These are phyloP conservation scores for Pythium aphanidermatum DNA, from an alignment of 352 stramenopile genomes.

Conservation along the genomic window DNA sequence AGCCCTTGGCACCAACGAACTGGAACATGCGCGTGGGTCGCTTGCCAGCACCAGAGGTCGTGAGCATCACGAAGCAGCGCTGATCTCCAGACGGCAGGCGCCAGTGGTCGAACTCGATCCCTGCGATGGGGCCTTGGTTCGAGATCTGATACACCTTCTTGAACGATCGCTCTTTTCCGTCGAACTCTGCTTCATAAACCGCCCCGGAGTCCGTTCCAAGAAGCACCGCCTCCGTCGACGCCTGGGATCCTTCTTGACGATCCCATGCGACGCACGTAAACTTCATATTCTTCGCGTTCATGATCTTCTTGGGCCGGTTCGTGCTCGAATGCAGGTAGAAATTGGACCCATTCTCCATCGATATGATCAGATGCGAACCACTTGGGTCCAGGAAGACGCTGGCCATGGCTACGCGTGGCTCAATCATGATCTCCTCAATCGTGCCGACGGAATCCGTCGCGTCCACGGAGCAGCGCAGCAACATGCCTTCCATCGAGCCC, in stretches of 20 bases:
- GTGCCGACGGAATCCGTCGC: conserved; percentile 62
- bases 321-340: conserved; percentile 77
- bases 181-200: conserved; percentile 83
- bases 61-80: conserved; percentile 76
- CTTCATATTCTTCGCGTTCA: conserved; percentile 72
- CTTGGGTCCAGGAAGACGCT: conserved; percentile 81
- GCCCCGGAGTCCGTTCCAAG: conserved; percentile 75
- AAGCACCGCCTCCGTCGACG: conserved; percentile 57
- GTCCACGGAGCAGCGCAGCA: conserved; percentile 74
- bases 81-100: conserved; percentile 45
- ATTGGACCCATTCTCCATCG: conserved; percentile 85
- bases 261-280: conserved; percentile 83
- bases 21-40: conserved; percentile 89
- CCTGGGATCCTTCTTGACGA: conserved; percentile 56
- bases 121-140: conserved; percentile 79
- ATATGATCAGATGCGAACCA: conserved; percentile 72
- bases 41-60: conserved; percentile 79
- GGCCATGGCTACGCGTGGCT: conserved; percentile 77
- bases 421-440: conserved; percentile 88
- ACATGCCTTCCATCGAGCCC: conserved; percentile 73
- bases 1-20: conserved; percentile 74
- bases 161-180: conserved; percentile 80
- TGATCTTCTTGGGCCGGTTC: conserved; percentile 81
- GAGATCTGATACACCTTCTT: conserved; percentile 89
- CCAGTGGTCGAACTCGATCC: conserved; percentile 81